A percentile compares a stretch with the other conserved stretches of the same genome.
Conservation (phyloP, 2,329 filamentous ascomycete genomes). For the Aureobasidium subglaciale region DNA sequence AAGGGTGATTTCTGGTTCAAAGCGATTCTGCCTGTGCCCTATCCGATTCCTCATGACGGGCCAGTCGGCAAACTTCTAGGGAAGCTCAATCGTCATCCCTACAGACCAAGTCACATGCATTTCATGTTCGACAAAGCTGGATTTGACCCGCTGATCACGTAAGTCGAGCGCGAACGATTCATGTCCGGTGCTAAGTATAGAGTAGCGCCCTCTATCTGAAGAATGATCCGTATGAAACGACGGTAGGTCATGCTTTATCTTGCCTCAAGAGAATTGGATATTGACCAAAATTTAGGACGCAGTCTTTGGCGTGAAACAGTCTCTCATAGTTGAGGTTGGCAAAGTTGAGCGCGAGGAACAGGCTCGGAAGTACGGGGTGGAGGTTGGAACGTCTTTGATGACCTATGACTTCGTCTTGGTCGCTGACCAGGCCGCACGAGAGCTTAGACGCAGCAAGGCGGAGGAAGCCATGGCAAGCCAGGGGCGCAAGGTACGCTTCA, state of each 20-base stretch:
- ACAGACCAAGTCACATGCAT: constrained; percentile 15
- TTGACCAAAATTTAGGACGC: too few relatives aligned
- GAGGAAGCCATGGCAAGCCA: not conserved
- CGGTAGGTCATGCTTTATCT: too few relatives aligned
- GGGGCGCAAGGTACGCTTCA: not conserved
- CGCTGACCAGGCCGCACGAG: not conserved
- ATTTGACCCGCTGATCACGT: constrained; percentile 8
- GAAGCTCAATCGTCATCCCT: not conserved
- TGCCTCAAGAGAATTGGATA: too few relatives aligned
- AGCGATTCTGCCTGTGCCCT: constrained; percentile 20
- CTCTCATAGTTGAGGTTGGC: not conserved
- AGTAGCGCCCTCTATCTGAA: not conserved
- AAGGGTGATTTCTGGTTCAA: constrained; percentile 29
- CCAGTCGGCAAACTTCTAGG: not conserved
- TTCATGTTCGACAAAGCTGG: constrained; percentile 25
- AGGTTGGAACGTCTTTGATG: too few relatives aligned
- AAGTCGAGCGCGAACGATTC: not conserved
- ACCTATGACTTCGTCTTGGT: constrained; percentile 2
- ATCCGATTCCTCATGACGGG: constrained; percentile 8
- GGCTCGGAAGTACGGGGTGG: too few relatives aligned
- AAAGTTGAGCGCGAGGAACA: too few relatives aligned
- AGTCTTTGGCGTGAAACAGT: constrained; percentile 8
- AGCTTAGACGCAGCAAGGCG: not conserved
- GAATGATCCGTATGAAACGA: not conserved
- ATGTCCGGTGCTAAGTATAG: not conserved